Base-by-base conservation (phyloP, 805 yeast genomes). In the Cyberlindnera americana region DNA sequence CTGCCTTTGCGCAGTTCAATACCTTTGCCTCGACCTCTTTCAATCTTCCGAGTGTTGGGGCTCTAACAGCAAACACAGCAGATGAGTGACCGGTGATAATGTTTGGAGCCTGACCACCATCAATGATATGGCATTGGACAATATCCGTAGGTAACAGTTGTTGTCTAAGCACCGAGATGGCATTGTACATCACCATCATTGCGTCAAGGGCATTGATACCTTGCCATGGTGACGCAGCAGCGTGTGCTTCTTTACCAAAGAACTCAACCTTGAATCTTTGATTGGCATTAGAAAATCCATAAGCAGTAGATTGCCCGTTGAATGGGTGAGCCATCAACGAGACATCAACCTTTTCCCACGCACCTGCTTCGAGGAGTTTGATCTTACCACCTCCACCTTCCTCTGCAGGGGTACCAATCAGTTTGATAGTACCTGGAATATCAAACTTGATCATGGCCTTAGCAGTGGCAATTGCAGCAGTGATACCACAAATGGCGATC, bases 301-400 rank as follows among this genome's bases (percentile, higher is more conserved):
- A 35, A 11, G 44, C 33, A 17, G 19, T 35, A 1, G 38, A 6
- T 3, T 10, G 5, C 3, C 16, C 17, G 13, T 40, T 26, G 21
- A n/a, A 6, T 13, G 44, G 44, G 15, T 40, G 44, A 5, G 44
- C 44, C 44, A 40, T 40, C 19, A 40, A 17, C 3, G 44, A 40
- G 15, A 40, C 37, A 19, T 40, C 44, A 12, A 35, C 37, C 8
- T 15, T 29, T 10, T 35, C 21, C 17, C 21, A 40, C 5, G 44
- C 44, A n/a, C 44, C 44, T 2, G 44, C 44, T 8, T 40, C 37
- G 18, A 40, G 12, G 19, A 40, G 32, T 34, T 40, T 40, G 30
- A 40, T 40, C 40, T 40, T 40, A 15, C 44, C 44, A 25, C 44
- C 44, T 10, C 44, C 44, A n/a, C 40, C 44, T 32, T 40, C 44